Evolutionary conservation across 106 monocot genomes (phyloP).

Genomic region (Vanilla planifolia): DNA sequence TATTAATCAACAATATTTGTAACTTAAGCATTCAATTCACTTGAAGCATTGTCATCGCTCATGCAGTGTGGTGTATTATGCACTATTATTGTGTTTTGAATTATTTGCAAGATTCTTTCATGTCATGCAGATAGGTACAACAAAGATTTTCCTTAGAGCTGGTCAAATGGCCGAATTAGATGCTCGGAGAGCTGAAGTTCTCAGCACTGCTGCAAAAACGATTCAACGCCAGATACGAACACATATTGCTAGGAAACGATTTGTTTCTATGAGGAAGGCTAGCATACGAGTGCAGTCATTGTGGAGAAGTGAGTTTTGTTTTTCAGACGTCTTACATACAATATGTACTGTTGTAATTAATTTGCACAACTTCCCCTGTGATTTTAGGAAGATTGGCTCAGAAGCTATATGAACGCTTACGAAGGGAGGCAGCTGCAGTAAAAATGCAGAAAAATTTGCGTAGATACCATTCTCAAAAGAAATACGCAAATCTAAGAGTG

Average conservation of each 20-base stretch:
- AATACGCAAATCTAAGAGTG: slow-evolving; percentile 38
- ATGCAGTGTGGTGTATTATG: too few species aligned
- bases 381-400: slow-evolving; percentile 78
- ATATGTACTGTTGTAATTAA: slow-evolving; percentile 7
- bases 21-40: too few species aligned
- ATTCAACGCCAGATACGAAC: slow-evolving; percentile 85
- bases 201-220: slow-evolving; percentile 78
- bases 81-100: slow-evolving; percentile 2
- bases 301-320: slow-evolving; percentile 65
- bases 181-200: slow-evolving; percentile 78
- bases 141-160: slow-evolving; percentile 94
- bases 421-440: slow-evolving; percentile 69
- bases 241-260: slow-evolving; percentile 69
- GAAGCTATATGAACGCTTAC: slow-evolving; percentile 63
- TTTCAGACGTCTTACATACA: too few species aligned
- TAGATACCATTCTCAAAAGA: slow-evolving; percentile 49
- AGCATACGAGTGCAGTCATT: slow-evolving; percentile 60
- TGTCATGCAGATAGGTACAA: slow-evolving; percentile 86
- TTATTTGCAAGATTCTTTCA: slow-evolving; percentile 3
- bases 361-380: too few species aligned
- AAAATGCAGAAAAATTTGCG: slow-evolving; percentile 83
- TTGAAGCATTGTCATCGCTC: too few species aligned
- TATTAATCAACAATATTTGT: too few species aligned
- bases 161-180: slow-evolving; percentile 99
- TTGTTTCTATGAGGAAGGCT: slow-evolving; percentile 64